These are phyloP conservation scores for Capsicum rhomboideum DNA, from an alignment of 257 asterid genomes.

Conservation along the genomic window DNA sequence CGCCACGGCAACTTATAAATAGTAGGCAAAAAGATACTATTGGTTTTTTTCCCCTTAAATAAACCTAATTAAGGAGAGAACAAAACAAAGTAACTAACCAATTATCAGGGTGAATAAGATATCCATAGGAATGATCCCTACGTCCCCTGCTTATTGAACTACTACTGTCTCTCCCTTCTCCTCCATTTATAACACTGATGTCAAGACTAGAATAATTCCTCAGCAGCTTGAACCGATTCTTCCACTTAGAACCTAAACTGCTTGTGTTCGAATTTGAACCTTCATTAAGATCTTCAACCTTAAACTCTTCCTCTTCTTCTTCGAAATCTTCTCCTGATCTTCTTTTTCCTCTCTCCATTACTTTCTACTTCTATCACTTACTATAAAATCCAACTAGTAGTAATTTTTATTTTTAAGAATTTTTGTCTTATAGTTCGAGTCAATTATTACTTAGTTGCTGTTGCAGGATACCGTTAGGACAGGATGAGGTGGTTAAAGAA, in stretches of 20 bases:
- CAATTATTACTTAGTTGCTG: not conserved
- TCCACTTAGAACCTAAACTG: conserved; percentile 19
- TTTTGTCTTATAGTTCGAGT: not conserved
- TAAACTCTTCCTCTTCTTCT: conserved; percentile 30
- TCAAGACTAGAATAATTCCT: conserved; percentile 19
- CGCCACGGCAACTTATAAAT: too few species aligned
- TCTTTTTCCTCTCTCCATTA: conserved; percentile 4
- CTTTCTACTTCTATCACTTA: not conserved
- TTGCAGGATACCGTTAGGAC: not conserved
- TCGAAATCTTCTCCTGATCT: conserved; percentile 17
- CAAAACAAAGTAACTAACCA: conserved; percentile 17
- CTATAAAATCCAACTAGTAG: not conserved
- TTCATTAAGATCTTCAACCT: conserved; percentile 23
- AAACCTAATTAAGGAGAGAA: not conserved
- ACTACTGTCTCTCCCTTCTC: not conserved
- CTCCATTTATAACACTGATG: not conserved
- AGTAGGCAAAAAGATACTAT: not conserved
- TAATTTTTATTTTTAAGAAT: not conserved
- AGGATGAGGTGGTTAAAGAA: not conserved
- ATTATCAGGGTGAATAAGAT: conserved; percentile 31
- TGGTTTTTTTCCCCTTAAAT: not conserved
- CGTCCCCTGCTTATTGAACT: not conserved
- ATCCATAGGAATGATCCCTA: conserved; percentile 8
- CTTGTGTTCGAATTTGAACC: conserved; percentile 1
- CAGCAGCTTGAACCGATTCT: conserved; percentile 14